Percentiles rank a stretch among this genome's conserved stretches.
Conservation (phyloP, 2,329 filamentous ascomycete genomes). For the Penicillium italicum region DNA sequence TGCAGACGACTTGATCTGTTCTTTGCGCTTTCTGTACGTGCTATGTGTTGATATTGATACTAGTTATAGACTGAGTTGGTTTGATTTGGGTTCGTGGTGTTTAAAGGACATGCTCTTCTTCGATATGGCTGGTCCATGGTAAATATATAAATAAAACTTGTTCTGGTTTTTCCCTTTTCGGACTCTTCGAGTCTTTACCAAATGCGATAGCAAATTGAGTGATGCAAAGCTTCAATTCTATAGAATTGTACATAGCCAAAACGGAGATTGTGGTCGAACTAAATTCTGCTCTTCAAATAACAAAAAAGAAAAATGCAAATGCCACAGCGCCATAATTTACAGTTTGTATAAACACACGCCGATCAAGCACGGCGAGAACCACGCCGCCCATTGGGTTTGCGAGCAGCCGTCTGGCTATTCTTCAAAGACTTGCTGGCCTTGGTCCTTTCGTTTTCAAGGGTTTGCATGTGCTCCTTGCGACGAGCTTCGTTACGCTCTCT, state of each 20-base stretch:
- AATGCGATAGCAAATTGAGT: neutral
- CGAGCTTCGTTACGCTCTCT: conserved; percentile 37
- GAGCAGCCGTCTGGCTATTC: conserved; percentile 10
- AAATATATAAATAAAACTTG: neutral
- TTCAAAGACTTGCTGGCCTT: conserved; percentile 20
- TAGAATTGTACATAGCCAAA: neutral
- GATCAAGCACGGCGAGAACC: conserved; percentile 10
- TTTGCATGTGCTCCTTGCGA: conserved; percentile 25
- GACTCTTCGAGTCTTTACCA: neutral
- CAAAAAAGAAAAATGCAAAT: conserved; percentile 14
- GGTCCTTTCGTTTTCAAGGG: conserved; percentile 24
- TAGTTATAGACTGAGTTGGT: neutral
- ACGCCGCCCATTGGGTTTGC: neutral
- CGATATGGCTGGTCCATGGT: neutral
- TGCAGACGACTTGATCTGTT: conserved; percentile 17
- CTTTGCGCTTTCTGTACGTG: neutral
- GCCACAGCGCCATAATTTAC: conserved; percentile 25
- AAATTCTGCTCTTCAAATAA: conserved; percentile 16
- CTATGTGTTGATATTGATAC: neutral
- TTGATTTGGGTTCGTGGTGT: neutral
- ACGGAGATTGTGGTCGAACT: conserved; percentile 5
- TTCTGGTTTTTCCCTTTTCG: neutral
- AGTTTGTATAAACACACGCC: conserved; percentile 20
- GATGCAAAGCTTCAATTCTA: neutral
- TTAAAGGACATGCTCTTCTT: conserved; percentile 6